Conservation (phyloP, 1,284 basidiomycete genomes). For the Salmacisia buchloeana region DNA sequence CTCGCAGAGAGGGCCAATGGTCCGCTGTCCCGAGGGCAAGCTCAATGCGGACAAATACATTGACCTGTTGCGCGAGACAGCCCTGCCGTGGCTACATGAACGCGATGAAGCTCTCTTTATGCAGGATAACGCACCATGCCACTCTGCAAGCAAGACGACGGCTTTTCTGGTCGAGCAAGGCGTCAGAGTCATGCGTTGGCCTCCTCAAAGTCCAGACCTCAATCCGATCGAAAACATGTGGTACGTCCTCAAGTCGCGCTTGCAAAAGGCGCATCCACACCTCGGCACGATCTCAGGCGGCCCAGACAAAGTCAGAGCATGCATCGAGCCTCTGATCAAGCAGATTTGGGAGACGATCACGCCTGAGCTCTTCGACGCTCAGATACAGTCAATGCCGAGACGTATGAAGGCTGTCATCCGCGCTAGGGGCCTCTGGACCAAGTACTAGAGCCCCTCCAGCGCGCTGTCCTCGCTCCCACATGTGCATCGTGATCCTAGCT, state of each 20-base stretch:
- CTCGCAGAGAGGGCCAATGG: background rate
- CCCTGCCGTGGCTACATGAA: background rate
- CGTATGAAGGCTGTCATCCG: background rate
- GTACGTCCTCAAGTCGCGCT: background rate
- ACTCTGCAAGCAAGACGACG: background rate
- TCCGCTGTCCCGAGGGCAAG: background rate
- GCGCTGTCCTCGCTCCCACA: too few species aligned
- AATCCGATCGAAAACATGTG: conserved; percentile 4
- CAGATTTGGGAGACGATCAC: background rate
- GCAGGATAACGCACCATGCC: background rate
- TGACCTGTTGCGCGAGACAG: background rate
- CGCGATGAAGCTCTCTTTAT: background rate
- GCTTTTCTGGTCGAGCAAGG: background rate
- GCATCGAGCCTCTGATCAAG: background rate
- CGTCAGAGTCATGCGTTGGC: background rate
- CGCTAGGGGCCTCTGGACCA: background rate
- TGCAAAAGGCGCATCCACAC: background rate
- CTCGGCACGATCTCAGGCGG: background rate
- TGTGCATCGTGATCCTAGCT: too few species aligned
- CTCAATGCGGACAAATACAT: background rate
- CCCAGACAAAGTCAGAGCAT: background rate
- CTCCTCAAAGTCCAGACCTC: background rate
- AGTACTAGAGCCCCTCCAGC: background rate
- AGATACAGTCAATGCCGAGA: background rate
- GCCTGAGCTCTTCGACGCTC: background rate